phyloP scores from a whole-genome alignment of 2,329 filamentous ascomycete species.

The Scolecobasidium constrictum region DNA sequence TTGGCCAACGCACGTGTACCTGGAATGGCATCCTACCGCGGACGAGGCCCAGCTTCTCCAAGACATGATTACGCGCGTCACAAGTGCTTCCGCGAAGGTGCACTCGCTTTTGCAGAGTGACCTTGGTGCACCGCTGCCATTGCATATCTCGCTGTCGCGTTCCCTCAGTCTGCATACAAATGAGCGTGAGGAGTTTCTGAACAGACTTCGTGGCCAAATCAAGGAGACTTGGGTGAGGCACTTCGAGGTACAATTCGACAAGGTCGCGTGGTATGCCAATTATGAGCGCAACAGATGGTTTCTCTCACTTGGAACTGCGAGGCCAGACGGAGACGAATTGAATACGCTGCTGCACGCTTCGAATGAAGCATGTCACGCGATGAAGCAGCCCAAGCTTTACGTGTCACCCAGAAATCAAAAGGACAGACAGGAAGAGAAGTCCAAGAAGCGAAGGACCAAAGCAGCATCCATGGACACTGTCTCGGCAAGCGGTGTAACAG shows the following conservation, averaged over 20 bases:
- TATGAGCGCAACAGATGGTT: constrained; percentile 66
- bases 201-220: constrained; percentile 37
- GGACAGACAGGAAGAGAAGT: constrained; percentile 11
- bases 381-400: constrained; percentile 65
- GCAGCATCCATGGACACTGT: constrained; percentile 6
- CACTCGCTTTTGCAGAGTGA: constrained; percentile 66
- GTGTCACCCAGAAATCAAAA: constrained; percentile 19
- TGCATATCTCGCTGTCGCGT: constrained; percentile 85
- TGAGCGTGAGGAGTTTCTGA: constrained; percentile 59
- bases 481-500: constrained; percentile 13
- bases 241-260: constrained; percentile 35
- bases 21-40: constrained; percentile 56
- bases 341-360: constrained; percentile 50
- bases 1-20: constrained; percentile 87
- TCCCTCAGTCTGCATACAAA: constrained; percentile 64
- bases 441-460: constrained; percentile 10
- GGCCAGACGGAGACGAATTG: constrained; percentile 24
- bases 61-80: constrained; percentile 15
- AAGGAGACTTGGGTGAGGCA: constrained; percentile 36
- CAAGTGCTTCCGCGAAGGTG: constrained; percentile 31
- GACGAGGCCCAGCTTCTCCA: constrained; percentile 20
- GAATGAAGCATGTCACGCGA: constrained; percentile 50
- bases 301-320: constrained; percentile 57
- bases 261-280: constrained; percentile 56
- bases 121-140: constrained; percentile 63